Evolutionary conservation across 352 stramenopile species (phyloP).

Genomic region (Phytophthora constricta): DNA sequence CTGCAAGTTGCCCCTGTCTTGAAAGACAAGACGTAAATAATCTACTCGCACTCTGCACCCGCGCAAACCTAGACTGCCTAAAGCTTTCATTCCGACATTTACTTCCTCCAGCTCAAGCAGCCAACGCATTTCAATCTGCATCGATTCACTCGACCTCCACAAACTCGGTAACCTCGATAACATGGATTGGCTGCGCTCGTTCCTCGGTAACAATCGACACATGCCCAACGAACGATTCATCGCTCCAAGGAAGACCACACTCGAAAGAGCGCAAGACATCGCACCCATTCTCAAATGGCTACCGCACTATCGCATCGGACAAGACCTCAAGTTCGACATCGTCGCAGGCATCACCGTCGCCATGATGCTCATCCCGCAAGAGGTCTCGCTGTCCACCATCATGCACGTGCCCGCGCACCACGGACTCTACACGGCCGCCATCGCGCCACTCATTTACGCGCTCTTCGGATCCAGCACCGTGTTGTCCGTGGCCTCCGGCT

Average conservation of each 20-base stretch:
- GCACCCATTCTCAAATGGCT: slow-evolving; percentile 57
- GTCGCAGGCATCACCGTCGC: slow-evolving; percentile 58
- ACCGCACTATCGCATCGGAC: slow-evolving; percentile 48
- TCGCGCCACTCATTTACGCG: slow-evolving; percentile 85
- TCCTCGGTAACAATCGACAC: slow-evolving; percentile 29
- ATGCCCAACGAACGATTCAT: slow-evolving; percentile 12
- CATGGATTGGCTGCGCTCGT: slow-evolving; percentile 16
- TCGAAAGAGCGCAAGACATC: slow-evolving; percentile 26
- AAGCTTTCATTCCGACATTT: slow-evolving; percentile 16
- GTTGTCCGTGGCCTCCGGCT: slow-evolving; percentile 76
- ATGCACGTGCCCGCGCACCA: slow-evolving; percentile 85
- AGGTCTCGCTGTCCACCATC: slow-evolving; percentile 87
- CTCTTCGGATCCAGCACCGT: slow-evolving; percentile 83
- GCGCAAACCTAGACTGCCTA: too few species aligned
- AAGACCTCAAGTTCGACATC: slow-evolving; percentile 59
- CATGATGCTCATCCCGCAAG: slow-evolving; percentile 91
- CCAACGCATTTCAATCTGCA: neutral
- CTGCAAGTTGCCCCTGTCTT: too few species aligned
- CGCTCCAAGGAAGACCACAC: slow-evolving; percentile 20
- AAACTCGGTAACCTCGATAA: neutral
- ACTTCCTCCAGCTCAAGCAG: neutral
- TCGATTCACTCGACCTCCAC: slow-evolving; percentile 35
- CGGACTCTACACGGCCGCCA: slow-evolving; percentile 85
- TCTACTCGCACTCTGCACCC: too few species aligned
- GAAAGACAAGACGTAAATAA: too few species aligned